Base-by-base conservation (phyloP, 208 protist species). In the Leishmania martiniquensis region DNA sequence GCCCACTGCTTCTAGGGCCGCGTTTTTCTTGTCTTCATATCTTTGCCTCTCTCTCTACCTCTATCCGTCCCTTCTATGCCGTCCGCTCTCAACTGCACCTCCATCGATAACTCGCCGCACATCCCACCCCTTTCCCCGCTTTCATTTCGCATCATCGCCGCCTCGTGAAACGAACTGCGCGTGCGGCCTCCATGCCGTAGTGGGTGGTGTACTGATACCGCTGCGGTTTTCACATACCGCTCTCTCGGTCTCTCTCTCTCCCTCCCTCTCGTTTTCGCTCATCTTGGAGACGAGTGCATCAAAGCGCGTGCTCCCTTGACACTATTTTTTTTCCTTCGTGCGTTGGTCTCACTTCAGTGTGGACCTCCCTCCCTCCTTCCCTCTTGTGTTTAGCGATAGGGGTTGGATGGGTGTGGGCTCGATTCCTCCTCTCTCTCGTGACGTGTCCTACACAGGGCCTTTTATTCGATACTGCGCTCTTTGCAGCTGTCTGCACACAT, bases 21-120 rank as follows among this genome's bases (percentile, higher is more conserved):
- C 63, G 6, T 15, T 32, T 47, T 20, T 65, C 34, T 29, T 60
- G 6, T 15, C 15, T 47, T 20, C 42, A 34, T 29, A 34, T 32
- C 52, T 57, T 29, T 7, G 17, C 32, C 10, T 20, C 2, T 44
- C 3, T n/a, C 60, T 34, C 34, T 25, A 0, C 10, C 29, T 66
- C 60, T 44, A 42, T 66, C 34, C 34, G 0, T 9, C 63, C 42
- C 22, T 20, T 68, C 39, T 17, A 49, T 45, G 63, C 1, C 22
- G 3, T 25, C 20, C 63, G 32, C 22, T 22, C 63, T 32, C 22
- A 32, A 68, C 34, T 45, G 42, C 39, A 45, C 39, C 47, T 45
- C 63, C 39, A 47, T 60, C 55, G 15, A 60, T n/a, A 68, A 68
- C 63, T 68, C 39, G 39, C 7, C 9, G 63, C 20, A 68, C 63